These are phyloP conservation scores for Bruguiera parviflora DNA, from an alignment of 345 rosid genomes.

Conservation along the genomic window DNA sequence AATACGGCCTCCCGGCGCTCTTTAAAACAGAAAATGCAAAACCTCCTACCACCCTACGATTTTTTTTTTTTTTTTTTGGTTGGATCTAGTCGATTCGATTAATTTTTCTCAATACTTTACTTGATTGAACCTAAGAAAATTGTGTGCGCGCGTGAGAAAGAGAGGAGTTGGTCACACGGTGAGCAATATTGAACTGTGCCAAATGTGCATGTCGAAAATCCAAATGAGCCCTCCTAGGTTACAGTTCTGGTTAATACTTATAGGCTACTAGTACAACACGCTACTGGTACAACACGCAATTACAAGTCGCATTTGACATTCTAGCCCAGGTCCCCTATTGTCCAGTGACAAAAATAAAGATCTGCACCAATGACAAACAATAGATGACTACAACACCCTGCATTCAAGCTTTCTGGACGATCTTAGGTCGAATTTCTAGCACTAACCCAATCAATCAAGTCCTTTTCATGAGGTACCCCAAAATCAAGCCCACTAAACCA, in stretches of 20 bases:
- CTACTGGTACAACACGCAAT: constrained; percentile 6
- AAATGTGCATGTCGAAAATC: neutral
- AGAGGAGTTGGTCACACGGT: constrained; percentile 1
- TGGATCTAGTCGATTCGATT: too few relatives aligned
- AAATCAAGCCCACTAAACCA: constrained; percentile 61
- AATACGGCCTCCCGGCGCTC: too few relatives aligned
- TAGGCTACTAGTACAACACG: neutral
- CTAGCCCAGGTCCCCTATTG: constrained; percentile 13
- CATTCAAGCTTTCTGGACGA: constrained; percentile 16
- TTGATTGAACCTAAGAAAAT: too few relatives aligned
- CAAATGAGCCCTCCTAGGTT: neutral
- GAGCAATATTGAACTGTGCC: neutral
- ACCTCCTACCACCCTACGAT: too few relatives aligned
- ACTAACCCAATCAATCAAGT: constrained; percentile 31
- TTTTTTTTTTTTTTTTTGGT: too few relatives aligned
- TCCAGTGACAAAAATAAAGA: constrained; percentile 22
- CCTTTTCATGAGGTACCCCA: constrained; percentile 73
- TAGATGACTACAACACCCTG: constrained; percentile 18
- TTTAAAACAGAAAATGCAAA: too few relatives aligned
- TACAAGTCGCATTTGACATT: constrained; percentile 20
- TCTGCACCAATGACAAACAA: constrained; percentile 20
- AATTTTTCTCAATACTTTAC: too few relatives aligned
- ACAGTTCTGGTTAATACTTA: neutral
- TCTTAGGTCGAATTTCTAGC: neutral
- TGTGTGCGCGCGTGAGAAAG: neutral